A percentile compares a stretch with the other conserved stretches of the same genome.
These are phyloP conservation scores for Mytilinidion resinicola DNA, from an alignment of 495 filamentous ascomycete species.

Conservation along the genomic window DNA sequence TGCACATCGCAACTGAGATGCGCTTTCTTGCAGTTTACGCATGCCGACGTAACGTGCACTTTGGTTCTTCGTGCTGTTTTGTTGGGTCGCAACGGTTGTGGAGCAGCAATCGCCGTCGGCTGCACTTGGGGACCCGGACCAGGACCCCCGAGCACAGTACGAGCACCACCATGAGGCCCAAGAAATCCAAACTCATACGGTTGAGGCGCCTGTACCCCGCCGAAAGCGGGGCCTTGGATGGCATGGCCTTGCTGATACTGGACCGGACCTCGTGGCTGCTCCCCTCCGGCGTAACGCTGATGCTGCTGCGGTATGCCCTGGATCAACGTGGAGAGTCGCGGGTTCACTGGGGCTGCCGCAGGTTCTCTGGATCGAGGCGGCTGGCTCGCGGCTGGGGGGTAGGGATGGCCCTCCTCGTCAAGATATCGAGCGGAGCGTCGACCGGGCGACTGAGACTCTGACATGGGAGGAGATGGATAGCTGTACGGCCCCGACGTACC, in stretches of 20 bases:
- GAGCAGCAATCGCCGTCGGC: constrained; percentile 27
- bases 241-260: constrained; percentile 13
- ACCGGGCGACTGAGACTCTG: constrained; percentile 34
- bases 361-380: constrained; percentile 11
- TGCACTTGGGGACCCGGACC: constrained; percentile 27
- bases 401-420: constrained; percentile 22
- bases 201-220: constrained; percentile 18
- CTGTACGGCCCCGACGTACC: constrained; percentile 21
- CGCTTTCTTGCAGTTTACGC: constrained; percentile 94
- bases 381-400: constrained; percentile 12
- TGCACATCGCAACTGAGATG: constrained; percentile 75
- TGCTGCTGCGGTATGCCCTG: constrained; percentile 15
- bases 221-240: constrained; percentile 13
- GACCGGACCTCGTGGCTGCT: constrained; percentile 3
- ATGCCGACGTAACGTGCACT: constrained; percentile 92
- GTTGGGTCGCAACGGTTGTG: constrained; percentile 17
- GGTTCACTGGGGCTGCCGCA: constrained; percentile 1
- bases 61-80: constrained; percentile 80
- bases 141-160: constrained; percentile 19
- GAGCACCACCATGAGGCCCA: constrained; percentile 9
- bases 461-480: constrained; percentile 42
- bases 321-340: constrained; percentile 4
- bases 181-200: constrained; percentile 24
- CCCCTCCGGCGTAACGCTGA: constrained; percentile 20
- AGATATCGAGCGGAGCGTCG: constrained; percentile 23